A percentile compares a stretch with the other conserved stretches of the same genome.
Evolutionary conservation across 2,329 filamentous ascomycete genomes (phyloP).

Genomic region (Lasiodiplodia sp.): DNA sequence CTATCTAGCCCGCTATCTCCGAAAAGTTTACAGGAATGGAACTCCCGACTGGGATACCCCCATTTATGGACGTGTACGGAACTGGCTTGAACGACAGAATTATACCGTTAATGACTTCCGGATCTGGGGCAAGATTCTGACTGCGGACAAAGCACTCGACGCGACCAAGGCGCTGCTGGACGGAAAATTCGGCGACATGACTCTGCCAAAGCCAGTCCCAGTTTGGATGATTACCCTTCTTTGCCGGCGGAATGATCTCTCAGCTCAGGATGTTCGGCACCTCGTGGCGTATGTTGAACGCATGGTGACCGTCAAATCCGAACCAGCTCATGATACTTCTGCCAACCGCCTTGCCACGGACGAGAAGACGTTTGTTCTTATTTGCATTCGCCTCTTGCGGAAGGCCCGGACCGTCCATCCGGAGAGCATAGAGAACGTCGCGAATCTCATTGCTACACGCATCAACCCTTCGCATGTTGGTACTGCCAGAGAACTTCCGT

Average conservation of each 20-base stretch:
- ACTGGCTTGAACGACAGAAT: constrained; percentile 1
- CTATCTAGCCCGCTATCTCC: constrained; percentile 9
- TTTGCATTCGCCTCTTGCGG: constrained; percentile 57
- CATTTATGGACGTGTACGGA: background rate
- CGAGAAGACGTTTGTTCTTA: constrained; percentile 41
- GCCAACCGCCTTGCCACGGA: background rate
- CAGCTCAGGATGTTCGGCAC: constrained; percentile 50
- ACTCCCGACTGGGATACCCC: background rate
- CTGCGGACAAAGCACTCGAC: background rate
- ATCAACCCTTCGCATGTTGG: constrained; percentile 33
- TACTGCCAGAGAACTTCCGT: background rate
- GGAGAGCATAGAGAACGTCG: constrained; percentile 51
- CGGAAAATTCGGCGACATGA: background rate
- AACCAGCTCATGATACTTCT: constrained; percentile 13
- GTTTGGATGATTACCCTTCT: constrained; percentile 57
- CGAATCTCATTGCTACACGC: constrained; percentile 48
- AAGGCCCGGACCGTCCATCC: constrained; percentile 61
- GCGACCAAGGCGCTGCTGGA: background rate
- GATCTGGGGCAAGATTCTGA: constrained; percentile 20
- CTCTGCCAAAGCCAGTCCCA: constrained; percentile 42
- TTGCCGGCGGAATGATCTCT: constrained; percentile 53
- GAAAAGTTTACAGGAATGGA: background rate
- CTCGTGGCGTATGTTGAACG: constrained; percentile 41
- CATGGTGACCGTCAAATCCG: background rate
- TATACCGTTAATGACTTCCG: constrained; percentile 11